Percentiles rank a stretch among this genome's conserved stretches.
Conservation (phyloP, 768 basidiomycete genomes). For the Psilocybe cubensis region DNA sequence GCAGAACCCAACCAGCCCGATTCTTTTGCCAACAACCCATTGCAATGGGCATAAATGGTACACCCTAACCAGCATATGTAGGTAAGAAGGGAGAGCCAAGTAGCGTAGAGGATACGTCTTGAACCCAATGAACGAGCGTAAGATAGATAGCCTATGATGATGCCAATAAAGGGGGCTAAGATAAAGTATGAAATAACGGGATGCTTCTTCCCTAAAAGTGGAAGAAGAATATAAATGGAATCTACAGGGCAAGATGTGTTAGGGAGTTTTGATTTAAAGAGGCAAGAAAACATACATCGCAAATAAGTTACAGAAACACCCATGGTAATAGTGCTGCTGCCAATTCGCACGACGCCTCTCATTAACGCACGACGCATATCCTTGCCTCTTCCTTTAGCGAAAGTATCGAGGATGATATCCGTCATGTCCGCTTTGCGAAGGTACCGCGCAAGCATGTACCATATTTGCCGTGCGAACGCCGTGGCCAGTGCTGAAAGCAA, state of each 20-base stretch:
- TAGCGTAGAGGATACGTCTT: slow-evolving; percentile 55
- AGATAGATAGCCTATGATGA: slow-evolving; percentile 53
- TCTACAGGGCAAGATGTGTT: slow-evolving; percentile 37
- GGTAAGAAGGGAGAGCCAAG: slow-evolving; percentile 59
- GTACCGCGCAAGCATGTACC: slow-evolving; percentile 80
- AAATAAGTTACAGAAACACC: slow-evolving; percentile 66
- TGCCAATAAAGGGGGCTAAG: slow-evolving; percentile 43
- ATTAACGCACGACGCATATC: slow-evolving; percentile 48
- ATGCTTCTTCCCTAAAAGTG: slow-evolving; percentile 39
- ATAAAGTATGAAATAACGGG: slow-evolving; percentile 38
- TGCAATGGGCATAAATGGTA: slow-evolving; percentile 53
- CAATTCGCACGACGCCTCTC: slow-evolving; percentile 44
- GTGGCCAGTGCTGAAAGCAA: slow-evolving; percentile 60
- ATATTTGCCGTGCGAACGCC: slow-evolving; percentile 66
- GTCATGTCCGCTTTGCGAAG: slow-evolving; percentile 66
- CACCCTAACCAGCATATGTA: slow-evolving; percentile 66
- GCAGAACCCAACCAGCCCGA: slow-evolving; percentile 45
- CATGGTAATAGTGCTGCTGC: slow-evolving; percentile 49
- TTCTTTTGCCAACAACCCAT: slow-evolving; percentile 42
- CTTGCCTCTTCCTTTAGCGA: slow-evolving; percentile 59
- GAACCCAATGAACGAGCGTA: slow-evolving; percentile 58
- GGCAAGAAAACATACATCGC: slow-evolving; percentile 50
- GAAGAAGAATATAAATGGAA: slow-evolving; percentile 54
- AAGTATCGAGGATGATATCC: slow-evolving; percentile 64
- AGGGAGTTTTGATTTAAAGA: neutral